Percentiles rank a stretch among this genome's conserved stretches.
These are phyloP conservation scores for Zopfia rhizophila DNA, from an alignment of 2,329 filamentous ascomycete species.

Conservation along the genomic window DNA sequence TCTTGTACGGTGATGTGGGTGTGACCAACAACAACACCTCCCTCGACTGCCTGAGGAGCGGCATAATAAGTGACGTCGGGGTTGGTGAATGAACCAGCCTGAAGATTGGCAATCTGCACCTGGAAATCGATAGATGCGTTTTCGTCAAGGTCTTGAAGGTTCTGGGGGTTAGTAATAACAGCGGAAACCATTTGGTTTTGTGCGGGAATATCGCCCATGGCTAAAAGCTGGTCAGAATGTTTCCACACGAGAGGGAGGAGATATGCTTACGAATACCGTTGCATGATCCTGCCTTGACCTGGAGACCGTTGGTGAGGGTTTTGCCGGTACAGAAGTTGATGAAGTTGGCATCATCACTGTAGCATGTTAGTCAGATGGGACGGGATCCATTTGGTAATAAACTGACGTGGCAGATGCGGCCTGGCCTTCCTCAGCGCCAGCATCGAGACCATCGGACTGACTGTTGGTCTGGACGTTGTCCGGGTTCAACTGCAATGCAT, in stretches of 20 bases:
- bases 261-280: constrained; percentile 61
- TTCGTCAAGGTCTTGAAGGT: constrained; percentile 53
- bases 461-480: constrained; percentile 57
- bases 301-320: constrained; percentile 65
- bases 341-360: constrained; percentile 64
- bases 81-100: constrained; percentile 66
- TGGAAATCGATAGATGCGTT: constrained; percentile 60
- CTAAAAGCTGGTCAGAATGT: constrained; percentile 36
- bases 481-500: constrained; percentile 44
- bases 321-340: constrained; percentile 69
- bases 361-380: constrained; percentile 15
- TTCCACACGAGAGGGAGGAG: background rate
- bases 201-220: constrained; percentile 67
- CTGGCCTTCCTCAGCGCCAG: constrained; percentile 51
- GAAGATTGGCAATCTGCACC: constrained; percentile 61
- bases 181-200: constrained; percentile 65
- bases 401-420: constrained; percentile 60
- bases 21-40: constrained; percentile 58
- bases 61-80: constrained; percentile 65
- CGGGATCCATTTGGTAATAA: background rate
- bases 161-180: constrained; percentile 60
- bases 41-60: constrained; percentile 62
- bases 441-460: constrained; percentile 52
- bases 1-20: constrained; percentile 65
- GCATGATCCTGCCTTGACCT: constrained; percentile 63